Percentiles rank a stretch among this genome's conserved stretches.
Conservation (phyloP, 305 asterid species). For the Withania somnifera region DNA sequence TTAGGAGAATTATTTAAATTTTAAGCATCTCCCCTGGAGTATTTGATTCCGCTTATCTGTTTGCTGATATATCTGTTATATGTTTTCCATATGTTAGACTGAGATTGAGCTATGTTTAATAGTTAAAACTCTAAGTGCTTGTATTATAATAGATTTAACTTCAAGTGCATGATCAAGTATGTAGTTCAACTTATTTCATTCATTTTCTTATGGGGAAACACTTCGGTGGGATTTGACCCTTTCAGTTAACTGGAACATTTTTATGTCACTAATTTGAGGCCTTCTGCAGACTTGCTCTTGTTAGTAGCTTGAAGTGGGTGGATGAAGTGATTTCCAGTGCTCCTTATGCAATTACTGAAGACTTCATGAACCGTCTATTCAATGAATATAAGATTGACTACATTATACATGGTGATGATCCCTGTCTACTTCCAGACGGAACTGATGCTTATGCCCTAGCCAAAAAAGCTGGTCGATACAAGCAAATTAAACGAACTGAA, state of each 20-base stretch:
- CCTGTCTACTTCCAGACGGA: conserved; percentile 92
- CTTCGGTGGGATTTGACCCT: not conserved
- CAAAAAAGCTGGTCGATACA: conserved; percentile 87
- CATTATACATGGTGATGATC: conserved; percentile 91
- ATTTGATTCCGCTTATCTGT: not conserved
- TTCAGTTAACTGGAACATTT: not conserved
- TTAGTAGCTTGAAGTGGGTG: conserved; percentile 94
- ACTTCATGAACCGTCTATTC: conserved; percentile 73
- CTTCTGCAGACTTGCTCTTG: conserved; percentile 64
- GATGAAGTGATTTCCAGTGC: conserved; percentile 90
- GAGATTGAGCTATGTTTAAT: not conserved
- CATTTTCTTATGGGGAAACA: not conserved
- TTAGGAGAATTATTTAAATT: not conserved
- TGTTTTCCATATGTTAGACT: not conserved
- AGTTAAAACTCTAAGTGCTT: not conserved
- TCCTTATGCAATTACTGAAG: conserved; percentile 84
- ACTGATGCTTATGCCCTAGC: conserved; percentile 94
- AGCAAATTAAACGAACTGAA: conserved; percentile 93
- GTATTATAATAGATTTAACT: not conserved
- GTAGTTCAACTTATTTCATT: not conserved
- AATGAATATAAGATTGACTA: conserved; percentile 81
- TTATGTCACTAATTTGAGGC: conserved; percentile 14
- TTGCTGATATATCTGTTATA: not conserved
- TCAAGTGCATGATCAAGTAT: not conserved
- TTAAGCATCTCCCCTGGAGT: not conserved